Evolutionary conservation across 768 basidiomycete genomes (phyloP).

Genomic region (Collybia sordida): DNA sequence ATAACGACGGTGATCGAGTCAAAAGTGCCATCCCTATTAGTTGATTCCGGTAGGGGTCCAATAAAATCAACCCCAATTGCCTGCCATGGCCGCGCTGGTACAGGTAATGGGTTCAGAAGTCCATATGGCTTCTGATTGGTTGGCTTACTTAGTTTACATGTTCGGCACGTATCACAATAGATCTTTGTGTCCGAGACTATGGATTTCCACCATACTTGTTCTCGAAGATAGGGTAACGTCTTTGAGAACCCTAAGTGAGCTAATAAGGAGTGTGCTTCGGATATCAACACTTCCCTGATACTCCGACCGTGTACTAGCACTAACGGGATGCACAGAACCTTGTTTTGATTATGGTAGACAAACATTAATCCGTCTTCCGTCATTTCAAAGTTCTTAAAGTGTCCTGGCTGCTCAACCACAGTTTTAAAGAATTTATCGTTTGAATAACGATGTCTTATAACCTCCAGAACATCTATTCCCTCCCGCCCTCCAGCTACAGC

Average conservation of each 20-base stretch:
- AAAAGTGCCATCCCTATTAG: slow-evolving; percentile 1
- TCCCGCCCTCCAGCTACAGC: slow-evolving; percentile 2
- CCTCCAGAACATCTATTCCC: slow-evolving; percentile 3
- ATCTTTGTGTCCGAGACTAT: neutral
- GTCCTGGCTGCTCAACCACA: slow-evolving; percentile 5
- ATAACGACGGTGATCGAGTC: slow-evolving; percentile 22
- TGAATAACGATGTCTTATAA: slow-evolving; percentile 10
- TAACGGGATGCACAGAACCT: neutral
- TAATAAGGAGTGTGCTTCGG: slow-evolving; percentile 2
- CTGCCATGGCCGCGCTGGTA: neutral
- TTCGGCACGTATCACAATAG: neutral
- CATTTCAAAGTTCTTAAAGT: slow-evolving; percentile 16
- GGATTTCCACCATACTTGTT: slow-evolving; percentile 1
- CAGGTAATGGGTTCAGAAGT: neutral
- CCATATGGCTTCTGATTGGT: neutral
- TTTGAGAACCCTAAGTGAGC: neutral
- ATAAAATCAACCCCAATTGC: neutral
- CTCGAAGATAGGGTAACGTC: neutral
- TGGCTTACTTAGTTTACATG: neutral
- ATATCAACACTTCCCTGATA: neutral
- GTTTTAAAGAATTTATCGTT: slow-evolving; percentile 12
- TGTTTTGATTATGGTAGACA: neutral
- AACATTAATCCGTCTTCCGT: slow-evolving; percentile 11
- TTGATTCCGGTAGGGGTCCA: neutral
- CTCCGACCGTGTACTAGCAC: neutral